These are phyloP conservation scores for Alternaria infectoria DNA, from an alignment of 2,329 filamentous ascomycete species.

Conservation along the genomic window DNA sequence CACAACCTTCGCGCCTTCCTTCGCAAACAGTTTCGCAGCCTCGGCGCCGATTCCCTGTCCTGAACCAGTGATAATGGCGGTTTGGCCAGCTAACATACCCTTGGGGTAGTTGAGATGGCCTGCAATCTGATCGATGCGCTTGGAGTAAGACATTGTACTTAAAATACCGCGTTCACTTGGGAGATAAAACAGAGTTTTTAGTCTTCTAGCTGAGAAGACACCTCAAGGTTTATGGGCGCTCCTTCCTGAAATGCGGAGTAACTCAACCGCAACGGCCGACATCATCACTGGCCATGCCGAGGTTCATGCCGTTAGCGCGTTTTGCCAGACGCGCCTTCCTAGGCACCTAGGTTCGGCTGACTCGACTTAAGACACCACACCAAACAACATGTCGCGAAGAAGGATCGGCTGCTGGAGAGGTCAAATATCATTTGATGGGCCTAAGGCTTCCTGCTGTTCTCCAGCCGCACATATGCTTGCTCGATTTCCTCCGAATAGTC, in stretches of 20 bases:
- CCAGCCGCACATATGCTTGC: slow-evolving; percentile 18
- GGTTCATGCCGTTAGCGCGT: slow-evolving; percentile 16
- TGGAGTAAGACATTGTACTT: slow-evolving; percentile 22
- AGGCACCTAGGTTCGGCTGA: slow-evolving; percentile 6
- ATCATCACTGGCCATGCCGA: slow-evolving; percentile 15
- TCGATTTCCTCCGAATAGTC: slow-evolving; percentile 23
- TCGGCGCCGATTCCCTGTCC: slow-evolving; percentile 91
- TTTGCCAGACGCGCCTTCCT: background rate
- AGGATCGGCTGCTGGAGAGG: background rate
- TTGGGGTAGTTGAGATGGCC: slow-evolving; percentile 82
- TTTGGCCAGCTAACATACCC: slow-evolving; percentile 78
- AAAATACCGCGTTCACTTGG: background rate
- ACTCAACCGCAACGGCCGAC: slow-evolving; percentile 16
- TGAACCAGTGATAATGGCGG: slow-evolving; percentile 85
- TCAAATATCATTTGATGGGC: background rate
- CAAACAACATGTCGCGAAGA: background rate
- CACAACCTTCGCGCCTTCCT: slow-evolving; percentile 85
- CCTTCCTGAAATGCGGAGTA: slow-evolving; percentile 24
- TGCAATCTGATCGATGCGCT: slow-evolving; percentile 72
- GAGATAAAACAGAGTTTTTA: background rate
- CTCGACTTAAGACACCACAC: slow-evolving; percentile 1
- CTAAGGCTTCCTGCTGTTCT: background rate
- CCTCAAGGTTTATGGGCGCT: background rate
- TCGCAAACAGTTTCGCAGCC: slow-evolving; percentile 79
- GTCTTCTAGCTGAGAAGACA: background rate